Evolutionary conservation across 1,139 yeast species (phyloP), one percentile per base, ranked within the genome.

Genomic region (Hansenula sp.): DNA sequence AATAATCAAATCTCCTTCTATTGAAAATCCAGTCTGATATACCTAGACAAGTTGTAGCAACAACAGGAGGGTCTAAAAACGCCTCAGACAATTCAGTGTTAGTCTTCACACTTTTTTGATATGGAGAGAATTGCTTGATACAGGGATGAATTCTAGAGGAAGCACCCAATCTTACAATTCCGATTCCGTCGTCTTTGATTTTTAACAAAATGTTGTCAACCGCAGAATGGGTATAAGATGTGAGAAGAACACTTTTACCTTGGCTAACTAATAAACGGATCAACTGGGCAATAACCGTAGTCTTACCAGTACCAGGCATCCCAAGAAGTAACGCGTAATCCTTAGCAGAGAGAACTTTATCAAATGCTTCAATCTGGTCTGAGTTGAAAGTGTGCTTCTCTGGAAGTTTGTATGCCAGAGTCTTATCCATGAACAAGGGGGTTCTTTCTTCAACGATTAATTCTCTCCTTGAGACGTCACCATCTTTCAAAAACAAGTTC

Each of bases 231-330:
- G 99, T 93, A 59, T 88, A 90, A 0, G 96, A 87, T 0, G 97
- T 79, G 41, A 94, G 66, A 36, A 93, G 67, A 0, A 93, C 84
- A 0, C 87, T 71, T 55, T 86, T 85, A 2, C 79, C 81, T 32
- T 73, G 73, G 1, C 64, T 63, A 0, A 84, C 85, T 31, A 93
- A 64, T 33, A 75, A 66, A 47, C 75, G 71, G 38, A 91, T 84
- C 15, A 93, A 61, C 39, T 84, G 82, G 0, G 95, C 88, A 47
- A 93, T 88, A 0, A 91, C 85, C 0, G 98, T 91, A 0, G 99
- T 93, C 60, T 94, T 93, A 15, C 99, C 99, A 0, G 99, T 93
- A 2, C 99, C 99, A 0, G 99, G 99, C 99, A 94, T 93, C 1
- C 99, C 99, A 46, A 91, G 67, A 30, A 93, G 77, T 51, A 93